These are phyloP conservation scores for Nitzschia putrida DNA, from an alignment of 108 stramenopile species.

Conservation along the genomic window DNA sequence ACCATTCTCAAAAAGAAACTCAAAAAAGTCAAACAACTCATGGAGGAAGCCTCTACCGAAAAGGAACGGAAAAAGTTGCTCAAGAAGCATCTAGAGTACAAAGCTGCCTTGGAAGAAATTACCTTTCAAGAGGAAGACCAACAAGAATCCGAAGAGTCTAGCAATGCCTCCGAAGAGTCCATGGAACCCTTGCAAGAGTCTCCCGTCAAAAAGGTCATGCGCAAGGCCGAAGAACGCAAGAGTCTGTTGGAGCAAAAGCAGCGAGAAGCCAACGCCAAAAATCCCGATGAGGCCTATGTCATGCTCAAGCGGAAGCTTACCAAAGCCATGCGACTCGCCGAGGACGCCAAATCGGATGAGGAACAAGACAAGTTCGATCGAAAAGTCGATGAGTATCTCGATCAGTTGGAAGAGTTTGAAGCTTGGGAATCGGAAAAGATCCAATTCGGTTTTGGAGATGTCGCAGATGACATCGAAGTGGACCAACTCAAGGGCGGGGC, in stretches of 20 bases:
- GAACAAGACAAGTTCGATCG: not conserved
- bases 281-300: not conserved
- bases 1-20: conserved; percentile 15
- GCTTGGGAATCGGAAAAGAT: conserved; percentile 12
- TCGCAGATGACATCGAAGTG: not conserved
- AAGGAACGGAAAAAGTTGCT: conserved; percentile 9
- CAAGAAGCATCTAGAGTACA: conserved; percentile 14
- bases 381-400: conserved; percentile 11
- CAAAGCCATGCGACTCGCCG: conserved; percentile 5
- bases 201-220: not conserved
- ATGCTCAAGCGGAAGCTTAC: conserved; percentile 11
- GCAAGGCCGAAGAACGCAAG: not conserved
- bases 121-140: not conserved
- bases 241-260: not conserved
- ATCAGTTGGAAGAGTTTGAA: not conserved
- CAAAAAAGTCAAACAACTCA: conserved; percentile 20
- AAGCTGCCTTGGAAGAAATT: not conserved
- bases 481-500: not conserved
- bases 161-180: conserved; percentile 7
- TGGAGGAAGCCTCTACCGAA: conserved; percentile 12
- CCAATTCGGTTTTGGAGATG: not conserved
- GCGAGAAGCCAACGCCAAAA: not conserved
- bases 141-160: not conserved
- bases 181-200: conserved; percentile 1
- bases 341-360: not conserved